Evolutionary conservation across 768 basidiomycete species (phyloP), one percentile per base, ranked within the genome.

Genomic region (Crassisporium funariophilum): DNA sequence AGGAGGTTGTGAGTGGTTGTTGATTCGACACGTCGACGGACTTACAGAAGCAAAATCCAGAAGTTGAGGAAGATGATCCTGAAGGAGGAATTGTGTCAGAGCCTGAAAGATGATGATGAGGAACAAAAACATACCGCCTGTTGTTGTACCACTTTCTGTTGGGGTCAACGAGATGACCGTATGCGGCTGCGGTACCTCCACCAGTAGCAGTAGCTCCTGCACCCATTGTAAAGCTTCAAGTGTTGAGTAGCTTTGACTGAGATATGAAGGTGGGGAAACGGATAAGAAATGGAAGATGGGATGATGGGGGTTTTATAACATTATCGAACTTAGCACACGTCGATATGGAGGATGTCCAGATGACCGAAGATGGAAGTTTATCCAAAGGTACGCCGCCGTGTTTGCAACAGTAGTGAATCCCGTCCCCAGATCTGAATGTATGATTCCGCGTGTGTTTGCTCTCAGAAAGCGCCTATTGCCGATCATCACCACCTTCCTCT

Each of bases 71-170:
- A 44, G 44, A 87, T 81, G 55, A 86, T 59, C 47, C 84, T 22
- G 21, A 27, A 35, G 7, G 22, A 5, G 22, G 19, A 21, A 20
- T 39, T 41, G 12, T 21, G 22, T 50, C 42, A 39, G 42, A 36
- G 11, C 20, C 24, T 15, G n/a, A 23, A 13, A 16, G 13, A 25
- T 9, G 1, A 35, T 38, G 12, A 8, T n/a, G 36, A 19, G 31
- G 33, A 41, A n/a, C 4, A 13, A 27, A 46, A 11, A 49, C 72
- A n/a, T 56, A 83, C 83, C 86, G 74, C 64, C 64, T 78, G 73
- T 89, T 88, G 69, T 83, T 88, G 67, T 84, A 86, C 87, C 87
- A 89, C 60, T 73, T 86, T 61, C 82, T 72, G 47, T 62, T 78
- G 10, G 83, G 84, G 66, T 88, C 80, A 47, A 86, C 52, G 46